A percentile compares a stretch with the other conserved stretches of the same genome.
Conservation (phyloP, 2,329 filamentous ascomycete genomes). For the Emmonsiellopsis sp. region DNA sequence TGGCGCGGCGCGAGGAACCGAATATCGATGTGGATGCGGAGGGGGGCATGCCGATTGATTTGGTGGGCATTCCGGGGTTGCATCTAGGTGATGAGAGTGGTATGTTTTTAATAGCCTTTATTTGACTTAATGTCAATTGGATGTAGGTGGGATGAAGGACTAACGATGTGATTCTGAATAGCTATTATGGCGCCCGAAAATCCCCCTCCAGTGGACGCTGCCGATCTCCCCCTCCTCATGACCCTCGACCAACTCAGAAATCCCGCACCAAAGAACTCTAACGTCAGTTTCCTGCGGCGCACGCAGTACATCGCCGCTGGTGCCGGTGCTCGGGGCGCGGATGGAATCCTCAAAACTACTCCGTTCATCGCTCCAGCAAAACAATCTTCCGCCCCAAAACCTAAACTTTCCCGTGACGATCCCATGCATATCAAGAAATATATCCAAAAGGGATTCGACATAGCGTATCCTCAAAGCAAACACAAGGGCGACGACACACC, state of each 20-base stretch:
- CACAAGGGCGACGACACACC: slow-evolving; percentile 49
- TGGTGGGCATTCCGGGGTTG: slow-evolving; percentile 88
- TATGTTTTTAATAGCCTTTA: slow-evolving; percentile 35
- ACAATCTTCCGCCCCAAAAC: slow-evolving; percentile 15
- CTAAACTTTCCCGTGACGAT: slow-evolving; percentile 42
- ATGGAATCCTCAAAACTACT: slow-evolving; percentile 15
- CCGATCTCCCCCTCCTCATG: slow-evolving; percentile 74
- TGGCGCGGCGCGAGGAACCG: slow-evolving; percentile 83
- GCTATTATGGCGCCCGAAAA: slow-evolving; percentile 74
- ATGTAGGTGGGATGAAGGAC: too few relatives aligned
- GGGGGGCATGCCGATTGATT: slow-evolving; percentile 91
- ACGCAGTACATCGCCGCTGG: slow-evolving; percentile 75
- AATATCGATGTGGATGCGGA: slow-evolving; percentile 98
- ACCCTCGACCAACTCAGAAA: slow-evolving; percentile 80
- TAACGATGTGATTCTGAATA: slow-evolving; percentile 26
- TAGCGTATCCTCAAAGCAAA: slow-evolving; percentile 53
- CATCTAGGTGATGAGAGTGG: slow-evolving; percentile 93
- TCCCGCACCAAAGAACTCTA: slow-evolving; percentile 63
- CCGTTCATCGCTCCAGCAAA: neutral
- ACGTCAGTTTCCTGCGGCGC: slow-evolving; percentile 86
- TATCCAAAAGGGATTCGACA: slow-evolving; percentile 55
- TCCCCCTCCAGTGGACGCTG: slow-evolving; percentile 64
- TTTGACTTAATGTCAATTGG: slow-evolving; percentile 2
- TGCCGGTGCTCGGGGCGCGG: slow-evolving; percentile 21
- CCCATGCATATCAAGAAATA: slow-evolving; percentile 52